Percentiles rank a stretch among this genome's conserved stretches.
phyloP scores from a whole-genome alignment of 2,329 filamentous ascomycete genomes.

The Pseudogymnoascus sp. region DNA sequence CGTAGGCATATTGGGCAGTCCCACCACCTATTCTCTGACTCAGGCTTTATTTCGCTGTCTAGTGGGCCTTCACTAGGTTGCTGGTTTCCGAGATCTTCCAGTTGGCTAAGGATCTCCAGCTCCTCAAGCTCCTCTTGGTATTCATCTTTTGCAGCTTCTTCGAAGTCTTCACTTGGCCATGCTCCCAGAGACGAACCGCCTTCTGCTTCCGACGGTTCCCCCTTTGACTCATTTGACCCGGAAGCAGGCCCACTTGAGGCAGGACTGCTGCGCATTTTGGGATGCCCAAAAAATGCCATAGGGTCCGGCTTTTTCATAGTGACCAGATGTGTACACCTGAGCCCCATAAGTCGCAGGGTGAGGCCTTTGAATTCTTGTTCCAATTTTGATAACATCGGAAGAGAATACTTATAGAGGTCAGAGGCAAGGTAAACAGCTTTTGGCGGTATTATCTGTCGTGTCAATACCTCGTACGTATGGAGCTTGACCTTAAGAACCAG shows the following conservation, averaged over 20 bases:
- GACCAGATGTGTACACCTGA: slow-evolving; percentile 79
- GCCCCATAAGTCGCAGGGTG: slow-evolving; percentile 76
- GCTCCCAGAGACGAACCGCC: slow-evolving; percentile 52
- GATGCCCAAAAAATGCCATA: slow-evolving; percentile 67
- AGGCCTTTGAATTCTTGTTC: slow-evolving; percentile 75
- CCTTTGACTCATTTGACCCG: slow-evolving; percentile 25
- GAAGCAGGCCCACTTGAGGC: slow-evolving; percentile 16
- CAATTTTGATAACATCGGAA: slow-evolving; percentile 77
- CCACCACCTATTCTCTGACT: slow-evolving; percentile 52
- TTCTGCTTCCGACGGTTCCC: slow-evolving; percentile 31
- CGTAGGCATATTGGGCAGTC: slow-evolving; percentile 80
- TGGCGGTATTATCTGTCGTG: slow-evolving; percentile 68
- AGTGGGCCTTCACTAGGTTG: slow-evolving; percentile 28
- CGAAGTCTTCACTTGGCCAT: slow-evolving; percentile 60
- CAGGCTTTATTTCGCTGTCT: not conserved
- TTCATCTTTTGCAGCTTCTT: slow-evolving; percentile 52
- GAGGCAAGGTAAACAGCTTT: slow-evolving; percentile 65
- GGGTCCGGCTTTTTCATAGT: slow-evolving; percentile 75
- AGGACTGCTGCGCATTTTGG: slow-evolving; percentile 20
- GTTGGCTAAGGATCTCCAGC: slow-evolving; percentile 54
- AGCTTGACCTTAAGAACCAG: slow-evolving; percentile 88
- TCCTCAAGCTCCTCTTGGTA: slow-evolving; percentile 53
- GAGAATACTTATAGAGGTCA: slow-evolving; percentile 71
- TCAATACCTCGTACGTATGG: slow-evolving; percentile 87
- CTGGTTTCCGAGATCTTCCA: slow-evolving; percentile 33